These are phyloP conservation scores for Metschnikowia rubicola DNA, from an alignment of 805 yeast genomes.

Conservation along the genomic window DNA sequence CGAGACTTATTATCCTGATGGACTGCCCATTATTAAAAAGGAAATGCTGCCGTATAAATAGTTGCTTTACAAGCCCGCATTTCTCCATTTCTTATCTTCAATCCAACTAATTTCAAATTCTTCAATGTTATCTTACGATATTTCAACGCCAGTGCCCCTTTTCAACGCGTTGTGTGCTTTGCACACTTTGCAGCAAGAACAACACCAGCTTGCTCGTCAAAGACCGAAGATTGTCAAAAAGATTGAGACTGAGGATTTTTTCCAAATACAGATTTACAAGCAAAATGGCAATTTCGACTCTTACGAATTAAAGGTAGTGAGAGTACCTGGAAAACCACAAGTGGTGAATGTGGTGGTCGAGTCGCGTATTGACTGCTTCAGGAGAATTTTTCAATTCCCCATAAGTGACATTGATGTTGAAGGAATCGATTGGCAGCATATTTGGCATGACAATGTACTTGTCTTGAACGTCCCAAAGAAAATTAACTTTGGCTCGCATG, in stretches of 20 bases:
- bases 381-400: constrained; percentile 29
- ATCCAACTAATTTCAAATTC: not conserved
- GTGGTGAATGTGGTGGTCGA: constrained; percentile 18
- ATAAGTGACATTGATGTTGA: constrained; percentile 28
- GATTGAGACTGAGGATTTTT: constrained; percentile 32
- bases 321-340: constrained; percentile 8
- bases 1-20: not conserved
- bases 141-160: constrained; percentile 13
- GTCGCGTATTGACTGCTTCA: constrained; percentile 28
- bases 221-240: constrained; percentile 32
- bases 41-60: not conserved
- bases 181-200: constrained; percentile 14
- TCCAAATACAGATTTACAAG: constrained; percentile 37
- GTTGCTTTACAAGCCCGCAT: not conserved
- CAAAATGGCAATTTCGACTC: constrained; percentile 31
- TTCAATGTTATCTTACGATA: constrained; percentile 15
- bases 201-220: constrained; percentile 8
- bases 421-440: constrained; percentile 35
- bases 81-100: too few species aligned
- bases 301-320: constrained; percentile 28
- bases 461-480: constrained; percentile 37
- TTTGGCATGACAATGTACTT: constrained; percentile 27
- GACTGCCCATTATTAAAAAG: not conserved
- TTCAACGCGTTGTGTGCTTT: constrained; percentile 14
- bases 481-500: constrained; percentile 15